Evolutionary conservation across 768 basidiomycete species (phyloP).

Genomic region (Sporobolomyces roseus): DNA sequence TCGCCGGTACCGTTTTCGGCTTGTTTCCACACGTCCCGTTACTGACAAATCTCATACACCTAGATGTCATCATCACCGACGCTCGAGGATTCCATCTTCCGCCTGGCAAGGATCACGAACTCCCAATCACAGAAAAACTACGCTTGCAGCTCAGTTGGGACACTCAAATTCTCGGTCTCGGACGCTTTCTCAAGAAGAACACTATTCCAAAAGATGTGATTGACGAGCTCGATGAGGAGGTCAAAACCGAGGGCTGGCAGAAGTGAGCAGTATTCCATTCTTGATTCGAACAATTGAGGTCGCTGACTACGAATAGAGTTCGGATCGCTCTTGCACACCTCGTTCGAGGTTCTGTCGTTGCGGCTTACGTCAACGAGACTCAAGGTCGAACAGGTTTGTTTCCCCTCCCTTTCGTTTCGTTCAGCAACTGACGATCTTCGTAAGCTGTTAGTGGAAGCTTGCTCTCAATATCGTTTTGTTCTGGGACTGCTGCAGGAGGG

Average conservation of each 20-base stretch:
- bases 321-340: slow-evolving; percentile 7
- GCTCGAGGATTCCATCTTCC: slow-evolving; percentile 24
- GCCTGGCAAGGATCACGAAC: slow-evolving; percentile 8
- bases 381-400: slow-evolving; percentile 12
- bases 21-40: no score
- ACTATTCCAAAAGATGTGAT: slow-evolving; percentile 14
- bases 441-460: slow-evolving; percentile 16
- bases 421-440: no score
- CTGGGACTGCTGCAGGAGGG: slow-evolving; percentile 17
- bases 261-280: background rate
- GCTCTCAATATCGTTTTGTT: slow-evolving; percentile 17
- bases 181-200: background rate
- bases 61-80: slow-evolving; percentile 24
- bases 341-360: slow-evolving; percentile 21
- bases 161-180: background rate
- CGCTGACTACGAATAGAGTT: slow-evolving; percentile 1
- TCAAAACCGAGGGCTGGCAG: slow-evolving; percentile 12
- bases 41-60: no score
- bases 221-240: background rate
- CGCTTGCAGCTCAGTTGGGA: slow-evolving; percentile 20
- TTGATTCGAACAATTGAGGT: background rate
- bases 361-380: slow-evolving; percentile 15
- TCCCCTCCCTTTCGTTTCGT: background rate
- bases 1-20: no score
- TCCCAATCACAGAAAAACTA: slow-evolving; percentile 20